Conservation (phyloP, 192 early-diverging fungal species). For the Coemansia sp. region DNA sequence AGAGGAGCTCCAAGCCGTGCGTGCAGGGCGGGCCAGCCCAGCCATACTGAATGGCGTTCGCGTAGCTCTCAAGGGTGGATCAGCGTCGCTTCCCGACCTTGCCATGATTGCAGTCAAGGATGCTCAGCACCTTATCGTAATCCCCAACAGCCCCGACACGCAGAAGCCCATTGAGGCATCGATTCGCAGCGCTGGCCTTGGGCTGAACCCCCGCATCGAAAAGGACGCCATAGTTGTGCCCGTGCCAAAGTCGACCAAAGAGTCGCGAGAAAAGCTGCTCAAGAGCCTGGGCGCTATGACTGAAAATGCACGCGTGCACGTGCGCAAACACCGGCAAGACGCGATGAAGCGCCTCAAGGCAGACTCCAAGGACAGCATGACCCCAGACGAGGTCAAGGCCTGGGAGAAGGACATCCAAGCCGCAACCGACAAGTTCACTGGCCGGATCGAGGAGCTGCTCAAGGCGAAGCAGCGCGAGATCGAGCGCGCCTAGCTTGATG, state of each 20-base stretch:
- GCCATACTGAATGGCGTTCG: constrained; percentile 70
- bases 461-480: constrained; percentile 72
- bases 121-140: constrained; percentile 76
- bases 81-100: constrained; percentile 60
- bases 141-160: constrained; percentile 73
- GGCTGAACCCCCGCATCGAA: constrained; percentile 76
- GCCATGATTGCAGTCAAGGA: constrained; percentile 82
- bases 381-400: constrained; percentile 56
- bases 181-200: constrained; percentile 72
- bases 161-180: constrained; percentile 65
- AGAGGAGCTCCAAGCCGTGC: constrained; percentile 62
- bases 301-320: constrained; percentile 65
- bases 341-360: constrained; percentile 74
- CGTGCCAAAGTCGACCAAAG: constrained; percentile 81
- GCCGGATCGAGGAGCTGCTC: constrained; percentile 62
- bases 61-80: constrained; percentile 58
- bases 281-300: constrained; percentile 61
- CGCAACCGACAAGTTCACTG: constrained; percentile 62
- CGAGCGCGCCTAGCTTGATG: constrained; percentile 17
- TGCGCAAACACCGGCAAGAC: constrained; percentile 68
- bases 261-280: constrained; percentile 68
- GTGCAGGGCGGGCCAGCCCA: constrained; percentile 73
- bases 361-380: constrained; percentile 54
- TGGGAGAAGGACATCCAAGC: constrained; percentile 67
- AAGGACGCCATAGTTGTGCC: constrained; percentile 70